Conservation (phyloP, 2,329 filamentous ascomycete genomes). For the Aspergillus arachidicola region DNA sequence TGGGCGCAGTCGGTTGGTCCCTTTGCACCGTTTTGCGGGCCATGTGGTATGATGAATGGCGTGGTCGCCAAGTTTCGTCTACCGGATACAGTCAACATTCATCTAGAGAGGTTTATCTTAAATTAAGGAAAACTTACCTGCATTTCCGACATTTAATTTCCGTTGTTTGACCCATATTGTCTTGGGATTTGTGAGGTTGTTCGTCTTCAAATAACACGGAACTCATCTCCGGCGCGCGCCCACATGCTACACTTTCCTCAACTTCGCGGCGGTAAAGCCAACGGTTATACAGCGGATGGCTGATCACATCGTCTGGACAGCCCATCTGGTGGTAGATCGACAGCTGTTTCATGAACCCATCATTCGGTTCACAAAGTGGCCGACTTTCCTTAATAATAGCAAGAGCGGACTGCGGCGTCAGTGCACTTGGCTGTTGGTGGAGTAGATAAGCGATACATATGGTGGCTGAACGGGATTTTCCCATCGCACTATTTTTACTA, state of each 20-base stretch:
- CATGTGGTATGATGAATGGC: constrained; percentile 69
- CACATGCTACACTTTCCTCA: constrained; percentile 69
- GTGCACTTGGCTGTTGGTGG: constrained; percentile 58
- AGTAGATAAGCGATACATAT: constrained; percentile 84
- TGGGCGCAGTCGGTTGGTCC: constrained; percentile 67
- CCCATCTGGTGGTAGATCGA: constrained; percentile 86
- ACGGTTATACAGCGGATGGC: constrained; percentile 76
- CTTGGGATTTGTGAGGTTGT: constrained; percentile 36
- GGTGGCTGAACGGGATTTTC: constrained; percentile 89
- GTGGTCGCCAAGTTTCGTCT: constrained; percentile 65
- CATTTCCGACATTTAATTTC: constrained; percentile 91
- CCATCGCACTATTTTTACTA: constrained; percentile 73
- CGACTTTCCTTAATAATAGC: constrained; percentile 69
- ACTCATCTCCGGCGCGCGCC: constrained; percentile 74
- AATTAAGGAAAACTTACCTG: constrained; percentile 57
- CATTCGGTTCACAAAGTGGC: constrained; percentile 82
- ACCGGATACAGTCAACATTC: constrained; percentile 13
- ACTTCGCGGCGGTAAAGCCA: constrained; percentile 70
- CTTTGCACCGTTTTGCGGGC: constrained; percentile 32
- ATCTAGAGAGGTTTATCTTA: background rate
- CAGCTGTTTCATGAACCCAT: constrained; percentile 88
- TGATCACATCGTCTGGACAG: constrained; percentile 69
- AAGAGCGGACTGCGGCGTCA: constrained; percentile 66
- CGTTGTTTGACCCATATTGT: constrained; percentile 28
- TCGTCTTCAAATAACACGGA: constrained; percentile 74